Percentiles rank a stretch among this genome's conserved stretches.
Conservation (phyloP, 2,329 filamentous ascomycete species). For the Cercospora berteroae region DNA sequence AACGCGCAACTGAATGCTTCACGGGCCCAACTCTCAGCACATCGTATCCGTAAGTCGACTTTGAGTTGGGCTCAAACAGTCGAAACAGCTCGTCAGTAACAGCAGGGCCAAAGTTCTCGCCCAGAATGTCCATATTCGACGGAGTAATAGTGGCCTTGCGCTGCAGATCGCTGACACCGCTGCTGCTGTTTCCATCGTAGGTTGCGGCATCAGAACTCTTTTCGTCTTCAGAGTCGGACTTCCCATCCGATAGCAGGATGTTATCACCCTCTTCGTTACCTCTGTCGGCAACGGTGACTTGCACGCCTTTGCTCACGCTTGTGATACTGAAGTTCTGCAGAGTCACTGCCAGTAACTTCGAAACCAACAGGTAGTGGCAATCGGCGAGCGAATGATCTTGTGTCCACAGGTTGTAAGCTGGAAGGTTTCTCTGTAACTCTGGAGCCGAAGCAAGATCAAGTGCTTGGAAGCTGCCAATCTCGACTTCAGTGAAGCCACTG, state of each 20-base stretch:
- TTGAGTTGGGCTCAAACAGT: conserved; percentile 1
- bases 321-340: conserved; percentile 6
- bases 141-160: background rate
- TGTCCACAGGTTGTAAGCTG: conserved; percentile 13
- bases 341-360: conserved; percentile 2
- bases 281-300: background rate
- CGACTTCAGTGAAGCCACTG: background rate
- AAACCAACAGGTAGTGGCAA: conserved; percentile 11
- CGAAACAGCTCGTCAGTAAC: conserved; percentile 1
- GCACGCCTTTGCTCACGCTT: background rate
- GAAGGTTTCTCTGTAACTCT: conserved; percentile 12
- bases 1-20: background rate
- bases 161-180: background rate
- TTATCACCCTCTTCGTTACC: background rate
- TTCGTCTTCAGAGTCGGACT: background rate
- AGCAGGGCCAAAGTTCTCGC: conserved; percentile 9
- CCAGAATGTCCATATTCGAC: conserved; percentile 7
- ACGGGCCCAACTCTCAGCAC: conserved; percentile 5
- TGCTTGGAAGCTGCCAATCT: conserved; percentile 6
- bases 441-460: conserved; percentile 3
- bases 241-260: background rate
- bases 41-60: background rate
- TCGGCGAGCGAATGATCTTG: conserved; percentile 6
- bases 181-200: background rate
- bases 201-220: background rate